Evolutionary conservation across 2,329 filamentous ascomycete genomes (phyloP).

Genomic region (Penicillium sclerotiorum): DNA sequence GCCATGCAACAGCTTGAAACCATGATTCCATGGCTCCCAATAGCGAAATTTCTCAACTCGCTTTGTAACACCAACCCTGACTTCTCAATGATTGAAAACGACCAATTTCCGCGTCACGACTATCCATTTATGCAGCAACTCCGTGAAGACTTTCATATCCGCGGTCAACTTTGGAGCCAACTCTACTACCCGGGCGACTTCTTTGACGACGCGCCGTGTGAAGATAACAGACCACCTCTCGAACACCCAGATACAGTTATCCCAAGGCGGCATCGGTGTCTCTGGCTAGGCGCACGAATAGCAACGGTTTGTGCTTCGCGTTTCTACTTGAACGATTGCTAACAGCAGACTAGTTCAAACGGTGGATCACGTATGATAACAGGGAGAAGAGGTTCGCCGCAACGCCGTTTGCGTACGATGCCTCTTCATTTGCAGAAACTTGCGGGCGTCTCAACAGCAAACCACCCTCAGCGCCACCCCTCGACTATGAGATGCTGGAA

Average conservation of each 20-base stretch:
- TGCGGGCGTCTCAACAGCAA: conserved; percentile 16
- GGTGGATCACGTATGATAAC: conserved; percentile 43
- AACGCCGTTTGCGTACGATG: conserved; percentile 33
- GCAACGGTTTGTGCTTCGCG: conserved; percentile 43
- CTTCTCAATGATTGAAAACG: conserved; percentile 38
- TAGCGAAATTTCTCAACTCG: conserved; percentile 58
- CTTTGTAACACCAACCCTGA: conserved; percentile 46
- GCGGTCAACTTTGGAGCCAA: conserved; percentile 58
- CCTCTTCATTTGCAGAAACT: conserved; percentile 21
- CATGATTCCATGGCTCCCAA: conserved; percentile 54
- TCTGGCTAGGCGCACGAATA: conserved; percentile 52
- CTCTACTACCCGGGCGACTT: conserved; percentile 53
- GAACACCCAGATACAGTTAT: conserved; percentile 54
- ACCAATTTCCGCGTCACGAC: conserved; percentile 47
- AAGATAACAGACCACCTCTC: conserved; percentile 58
- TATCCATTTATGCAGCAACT: conserved; percentile 50
- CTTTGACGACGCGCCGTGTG: conserved; percentile 52
- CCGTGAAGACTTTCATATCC: conserved; percentile 61
- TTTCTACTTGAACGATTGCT: background rate
- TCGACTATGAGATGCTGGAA: conserved; percentile 12
- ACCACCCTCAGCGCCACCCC: background rate
- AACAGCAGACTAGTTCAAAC: conserved; percentile 32
- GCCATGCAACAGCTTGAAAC: conserved; percentile 44
- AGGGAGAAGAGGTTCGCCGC: conserved; percentile 37
- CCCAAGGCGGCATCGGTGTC: conserved; percentile 54